Evolutionary conservation across 257 asterid species (phyloP), one percentile per base, ranked within the genome.

Genomic region (Anisodus tanguticus): DNA sequence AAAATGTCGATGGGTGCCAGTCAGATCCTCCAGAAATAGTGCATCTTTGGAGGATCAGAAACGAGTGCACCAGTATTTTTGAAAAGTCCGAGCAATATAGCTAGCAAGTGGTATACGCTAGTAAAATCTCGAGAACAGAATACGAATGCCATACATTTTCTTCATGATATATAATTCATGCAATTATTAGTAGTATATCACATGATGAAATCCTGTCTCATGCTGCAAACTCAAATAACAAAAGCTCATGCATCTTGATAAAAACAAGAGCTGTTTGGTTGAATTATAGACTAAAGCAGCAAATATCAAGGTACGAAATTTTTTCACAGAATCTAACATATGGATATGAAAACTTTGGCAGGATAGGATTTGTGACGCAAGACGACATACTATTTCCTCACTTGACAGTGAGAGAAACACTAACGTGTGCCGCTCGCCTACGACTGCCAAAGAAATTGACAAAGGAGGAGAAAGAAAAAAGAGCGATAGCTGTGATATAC

Each of bases 321-420:
- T 31, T 39, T 69, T 69, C 54, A 51, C 4, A 16, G 26, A 76
- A 53, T 76, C 0, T 45, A 59, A 59, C 62, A 7, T 16, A 41
- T 79, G 39, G 15, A 22, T 80, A 45, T 37, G 81, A 66, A 26
- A 43, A n/a, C 5, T 55, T 55, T 86, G n/a, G 86, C 97, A 96
- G 98, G 96, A 93, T 94, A 59, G 99, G 99, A 84, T 97, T 95
- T 31, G 98, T 95, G 90, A 95, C 97, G n/a, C 99, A 97, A 89
- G 99, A 97, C 47, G 99, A 97, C 31, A 93, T 97, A 83, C 91
- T 97, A 11, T 95, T 95, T 83, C 99, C 99, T 68, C 98, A 97
- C 90, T 97, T 97, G 45, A 97, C 99, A 0, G 98, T 97, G 83
- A 92, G 86, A 82, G 99, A 97, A 83, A 97, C 98, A 3, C 72